A percentile compares a stretch with the other conserved stretches of the same genome.
Evolutionary conservation across 2,329 filamentous ascomycete genomes (phyloP).

Genomic region (Colletotrichum sp.): DNA sequence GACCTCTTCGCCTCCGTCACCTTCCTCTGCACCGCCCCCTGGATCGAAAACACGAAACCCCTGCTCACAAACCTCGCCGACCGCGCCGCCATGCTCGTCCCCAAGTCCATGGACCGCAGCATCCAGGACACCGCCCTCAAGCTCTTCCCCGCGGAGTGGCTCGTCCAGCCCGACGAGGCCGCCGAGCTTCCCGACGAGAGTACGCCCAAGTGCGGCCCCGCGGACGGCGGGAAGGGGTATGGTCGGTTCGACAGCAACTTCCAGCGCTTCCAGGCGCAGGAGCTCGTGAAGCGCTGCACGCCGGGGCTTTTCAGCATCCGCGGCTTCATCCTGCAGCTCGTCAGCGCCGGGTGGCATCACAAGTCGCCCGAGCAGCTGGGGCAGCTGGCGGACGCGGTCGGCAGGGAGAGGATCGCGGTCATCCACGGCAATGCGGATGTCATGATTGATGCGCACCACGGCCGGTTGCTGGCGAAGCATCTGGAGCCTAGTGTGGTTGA

Average conservation of each 20-base stretch:
- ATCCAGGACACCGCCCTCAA: conserved; percentile 68
- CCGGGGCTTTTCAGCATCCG: conserved; percentile 63
- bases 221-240: conserved; percentile 39
- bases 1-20: conserved; percentile 59
- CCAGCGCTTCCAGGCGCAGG: conserved; percentile 81
- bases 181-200: conserved; percentile 50
- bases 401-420: conserved; percentile 76
- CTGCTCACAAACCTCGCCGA: conserved; percentile 69
- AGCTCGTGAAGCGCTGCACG: conserved; percentile 74
- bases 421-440: conserved; percentile 77
- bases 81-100: conserved; percentile 64
- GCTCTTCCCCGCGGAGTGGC: conserved; percentile 71
- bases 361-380: conserved; percentile 73
- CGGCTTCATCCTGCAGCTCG: conserved; percentile 78
- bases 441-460: conserved; percentile 80
- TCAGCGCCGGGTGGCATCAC: conserved; percentile 80
- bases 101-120: conserved; percentile 72
- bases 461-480: conserved; percentile 68
- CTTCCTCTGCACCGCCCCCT: conserved; percentile 66
- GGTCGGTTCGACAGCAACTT: conserved; percentile 74
- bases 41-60: conserved; percentile 64
- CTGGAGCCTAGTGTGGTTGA: conserved; percentile 65
- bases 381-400: conserved; percentile 70
- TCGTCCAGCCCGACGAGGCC: conserved; percentile 62
- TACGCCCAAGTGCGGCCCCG: conserved; percentile 45